These are phyloP conservation scores for Sordariomycetes sp. DNA, from an alignment of 2,329 filamentous ascomycete species.

Conservation along the genomic window DNA sequence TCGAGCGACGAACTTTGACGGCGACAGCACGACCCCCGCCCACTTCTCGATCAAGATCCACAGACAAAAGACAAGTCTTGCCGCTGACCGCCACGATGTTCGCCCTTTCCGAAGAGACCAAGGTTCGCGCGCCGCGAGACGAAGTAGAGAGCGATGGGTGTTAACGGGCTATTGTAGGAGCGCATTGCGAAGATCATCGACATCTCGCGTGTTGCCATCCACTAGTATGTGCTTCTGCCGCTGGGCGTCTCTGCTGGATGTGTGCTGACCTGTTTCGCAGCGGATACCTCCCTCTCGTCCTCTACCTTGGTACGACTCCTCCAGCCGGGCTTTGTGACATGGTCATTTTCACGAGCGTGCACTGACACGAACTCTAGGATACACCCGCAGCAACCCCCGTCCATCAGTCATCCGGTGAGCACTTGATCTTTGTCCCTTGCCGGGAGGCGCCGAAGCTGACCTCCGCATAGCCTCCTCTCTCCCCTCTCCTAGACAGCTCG, in stretches of 20 bases:
- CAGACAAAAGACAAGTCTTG: no score
- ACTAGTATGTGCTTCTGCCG: conserved; percentile 61
- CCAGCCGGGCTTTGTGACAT: conserved; percentile 8
- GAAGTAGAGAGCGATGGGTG: not conserved
- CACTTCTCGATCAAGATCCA: not conserved
- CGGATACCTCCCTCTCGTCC: conserved; percentile 91
- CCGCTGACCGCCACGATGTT: conserved; percentile 39
- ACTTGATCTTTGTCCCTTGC: not conserved
- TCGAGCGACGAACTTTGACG: not conserved
- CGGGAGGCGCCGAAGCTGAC: conserved; percentile 12
- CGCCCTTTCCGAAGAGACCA: conserved; percentile 88
- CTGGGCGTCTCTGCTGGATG: not conserved
- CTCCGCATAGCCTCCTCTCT: conserved; percentile 45
- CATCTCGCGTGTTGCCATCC: conserved; percentile 83
- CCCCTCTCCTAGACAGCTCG: conserved; percentile 45
- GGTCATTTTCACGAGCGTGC: conserved; percentile 17
- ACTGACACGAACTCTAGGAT: no score
- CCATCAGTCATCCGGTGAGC: conserved; percentile 58
- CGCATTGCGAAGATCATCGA: conserved; percentile 96
- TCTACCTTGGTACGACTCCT: conserved; percentile 72
- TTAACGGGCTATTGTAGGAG: conserved; percentile 50
- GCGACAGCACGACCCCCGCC: not conserved
- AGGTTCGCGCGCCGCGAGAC: conserved; percentile 46
- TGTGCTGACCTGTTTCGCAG: conserved; percentile 30
- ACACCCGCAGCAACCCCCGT: conserved; percentile 87